Conservation (phyloP, 1,284 basidiomycete genomes). For the Ganoderma lucidum region DNA sequence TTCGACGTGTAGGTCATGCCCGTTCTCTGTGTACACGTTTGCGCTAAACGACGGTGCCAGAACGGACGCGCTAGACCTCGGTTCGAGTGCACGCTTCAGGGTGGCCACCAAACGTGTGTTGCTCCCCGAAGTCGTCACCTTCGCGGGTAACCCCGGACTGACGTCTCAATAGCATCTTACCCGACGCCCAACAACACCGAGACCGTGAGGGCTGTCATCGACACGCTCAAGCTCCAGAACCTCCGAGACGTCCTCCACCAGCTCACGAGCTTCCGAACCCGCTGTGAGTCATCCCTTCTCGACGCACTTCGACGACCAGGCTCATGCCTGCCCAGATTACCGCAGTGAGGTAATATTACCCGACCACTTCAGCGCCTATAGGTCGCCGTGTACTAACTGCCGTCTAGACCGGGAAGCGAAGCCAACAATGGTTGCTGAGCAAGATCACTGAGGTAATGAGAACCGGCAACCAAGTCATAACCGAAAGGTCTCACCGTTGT, state of each 20-base stretch:
- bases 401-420: slow-evolving; percentile 75
- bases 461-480: slow-evolving; percentile 18
- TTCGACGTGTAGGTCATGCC: slow-evolving; percentile 79
- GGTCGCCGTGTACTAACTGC: slow-evolving; percentile 24
- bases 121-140: slow-evolving; percentile 8
- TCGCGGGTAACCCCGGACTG: slow-evolving; percentile 1
- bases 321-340: slow-evolving; percentile 63
- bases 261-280: slow-evolving; percentile 79
- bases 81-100: slow-evolving; percentile 51
- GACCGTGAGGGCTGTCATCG: slow-evolving; percentile 65
- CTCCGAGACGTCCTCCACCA: slow-evolving; percentile 74
- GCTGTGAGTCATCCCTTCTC: slow-evolving; percentile 54
- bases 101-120: slow-evolving; percentile 49
- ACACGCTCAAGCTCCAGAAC: slow-evolving; percentile 71
- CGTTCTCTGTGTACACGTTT: slow-evolving; percentile 2
- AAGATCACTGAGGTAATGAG: slow-evolving; percentile 72
- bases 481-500: slow-evolving; percentile 18
- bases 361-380: slow-evolving; percentile 14
- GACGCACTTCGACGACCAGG: background rate
- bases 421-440: slow-evolving; percentile 85
- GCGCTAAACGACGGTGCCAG: slow-evolving; percentile 49
- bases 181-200: slow-evolving; percentile 66
- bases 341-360: slow-evolving; percentile 67
- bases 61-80: slow-evolving; percentile 76
- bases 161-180: slow-evolving; percentile 45